A percentile compares a stretch with the other conserved stretches of the same genome.
Evolutionary conservation across 257 asterid genomes (phyloP).

Genomic region (Solanum tacnaense): DNA sequence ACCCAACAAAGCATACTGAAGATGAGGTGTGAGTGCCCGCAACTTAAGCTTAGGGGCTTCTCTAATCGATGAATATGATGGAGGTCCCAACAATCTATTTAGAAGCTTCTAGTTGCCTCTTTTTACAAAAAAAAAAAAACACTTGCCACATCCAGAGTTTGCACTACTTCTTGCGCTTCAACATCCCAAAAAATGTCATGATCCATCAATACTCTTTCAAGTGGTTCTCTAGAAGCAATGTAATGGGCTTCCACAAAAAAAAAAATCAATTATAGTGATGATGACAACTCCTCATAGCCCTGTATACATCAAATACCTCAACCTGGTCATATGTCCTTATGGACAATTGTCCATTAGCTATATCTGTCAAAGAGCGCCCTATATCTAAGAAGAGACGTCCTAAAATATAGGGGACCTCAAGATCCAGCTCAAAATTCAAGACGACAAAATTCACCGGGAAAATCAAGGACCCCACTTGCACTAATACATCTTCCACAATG

Average conservation of each 20-base stretch:
- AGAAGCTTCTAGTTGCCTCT: neutral
- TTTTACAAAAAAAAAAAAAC: no score
- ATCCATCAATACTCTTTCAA: neutral
- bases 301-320: neutral
- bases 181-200: neutral
- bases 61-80: neutral
- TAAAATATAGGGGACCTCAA: neutral
- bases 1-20: neutral
- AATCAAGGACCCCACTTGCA: neutral
- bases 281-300: neutral
- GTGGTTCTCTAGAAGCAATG: neutral
- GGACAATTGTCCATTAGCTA: neutral
- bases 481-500: neutral
- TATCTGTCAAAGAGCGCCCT: neutral
- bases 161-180: neutral
- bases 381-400: neutral
- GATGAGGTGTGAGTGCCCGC: neutral
- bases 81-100: neutral
- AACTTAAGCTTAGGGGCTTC: neutral
- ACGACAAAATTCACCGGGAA: neutral
- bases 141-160: neutral
- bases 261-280: neutral
- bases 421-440: neutral
- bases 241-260: neutral
- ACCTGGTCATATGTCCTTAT: neutral